Evolutionary conservation across 108 stramenopile species (phyloP), one percentile per base, ranked within the genome.

Genomic region (Mediolabrus comicus): DNA sequence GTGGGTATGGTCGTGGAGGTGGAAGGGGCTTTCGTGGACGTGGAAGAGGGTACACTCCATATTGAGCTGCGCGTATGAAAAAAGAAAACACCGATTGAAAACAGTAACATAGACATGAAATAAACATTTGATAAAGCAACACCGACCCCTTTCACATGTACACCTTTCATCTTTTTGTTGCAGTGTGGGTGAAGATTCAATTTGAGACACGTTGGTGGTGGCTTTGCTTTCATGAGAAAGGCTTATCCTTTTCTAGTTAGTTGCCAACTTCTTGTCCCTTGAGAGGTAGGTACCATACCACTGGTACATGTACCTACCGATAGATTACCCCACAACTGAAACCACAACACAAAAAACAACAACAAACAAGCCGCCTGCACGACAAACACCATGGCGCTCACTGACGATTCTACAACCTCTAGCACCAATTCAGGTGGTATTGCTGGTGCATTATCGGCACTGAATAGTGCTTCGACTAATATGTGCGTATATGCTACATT

Each of bases 11-110:
- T 14, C 74, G 67, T 5, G 74, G 60, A 22, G 32, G 69, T 24
- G 61, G 69, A n/a, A 69, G 83, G 28, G 79, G 75, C 30, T 75
- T 30, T 28, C 62, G 80, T 53, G 71, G 76, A 24, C 51, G 69
- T 19, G 43, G 61, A 25, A 69, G 81, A 46, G 72, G 74, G 16
- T 55, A 30, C 27, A 39, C n/a, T 34, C 57, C 25, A 16, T 26
- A 49, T 49, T 49, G 46, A 49, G 46, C 22, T 43, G 39, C 16
- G 41, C 41, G 41, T 43, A 14, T 43, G 41, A 14, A 14, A 14
- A 13, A 43, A 17, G 57, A 58, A 38, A 52, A 58, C 46, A 17
- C 16, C 39, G 57, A 52, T 52, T 58, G 16, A 9, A 32, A 43
- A 51, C 2, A 16, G 57, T 43, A 52, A 17, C 16, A 4, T 9